phyloP scores from a whole-genome alignment of 306 rosid genomes.

The Morella rubra region DNA sequence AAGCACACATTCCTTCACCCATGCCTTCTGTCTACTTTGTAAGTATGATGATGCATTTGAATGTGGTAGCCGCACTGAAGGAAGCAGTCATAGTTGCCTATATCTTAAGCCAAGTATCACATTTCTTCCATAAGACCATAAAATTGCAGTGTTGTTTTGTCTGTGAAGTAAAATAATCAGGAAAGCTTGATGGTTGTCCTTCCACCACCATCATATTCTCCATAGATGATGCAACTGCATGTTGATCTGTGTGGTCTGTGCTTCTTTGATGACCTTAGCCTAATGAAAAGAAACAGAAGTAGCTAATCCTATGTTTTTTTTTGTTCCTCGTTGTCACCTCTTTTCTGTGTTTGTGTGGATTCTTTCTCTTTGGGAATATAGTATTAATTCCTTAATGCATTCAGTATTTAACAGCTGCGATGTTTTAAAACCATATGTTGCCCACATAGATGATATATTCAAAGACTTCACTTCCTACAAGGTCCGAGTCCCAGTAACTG shows the following conservation, averaged over 20 bases:
- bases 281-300: neutral
- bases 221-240: neutral
- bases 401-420: slow-evolving; percentile 92
- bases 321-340: neutral
- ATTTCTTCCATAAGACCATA: neutral
- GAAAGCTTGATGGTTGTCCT: neutral
- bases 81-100: neutral
- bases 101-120: neutral
- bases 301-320: neutral
- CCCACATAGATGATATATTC: slow-evolving; percentile 89
- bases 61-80: slow-evolving; percentile 7
- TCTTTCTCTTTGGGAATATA: slow-evolving; percentile 7
- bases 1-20: neutral
- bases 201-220: neutral
- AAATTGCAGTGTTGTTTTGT: neutral
- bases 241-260: neutral
- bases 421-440: slow-evolving; percentile 91
- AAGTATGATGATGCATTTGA: neutral
- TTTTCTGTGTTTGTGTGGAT: neutral
- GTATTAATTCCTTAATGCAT: slow-evolving; percentile 51
- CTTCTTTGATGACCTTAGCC: neutral
- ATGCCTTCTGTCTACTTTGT: neutral
- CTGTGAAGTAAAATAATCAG: neutral
- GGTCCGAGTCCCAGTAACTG: slow-evolving; percentile 97
- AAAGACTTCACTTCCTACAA: slow-evolving; percentile 98